Evolutionary conservation across 495 filamentous ascomycete species (phyloP), one percentile per base, ranked within the genome.

Genomic region (Aspergillus diversus): DNA sequence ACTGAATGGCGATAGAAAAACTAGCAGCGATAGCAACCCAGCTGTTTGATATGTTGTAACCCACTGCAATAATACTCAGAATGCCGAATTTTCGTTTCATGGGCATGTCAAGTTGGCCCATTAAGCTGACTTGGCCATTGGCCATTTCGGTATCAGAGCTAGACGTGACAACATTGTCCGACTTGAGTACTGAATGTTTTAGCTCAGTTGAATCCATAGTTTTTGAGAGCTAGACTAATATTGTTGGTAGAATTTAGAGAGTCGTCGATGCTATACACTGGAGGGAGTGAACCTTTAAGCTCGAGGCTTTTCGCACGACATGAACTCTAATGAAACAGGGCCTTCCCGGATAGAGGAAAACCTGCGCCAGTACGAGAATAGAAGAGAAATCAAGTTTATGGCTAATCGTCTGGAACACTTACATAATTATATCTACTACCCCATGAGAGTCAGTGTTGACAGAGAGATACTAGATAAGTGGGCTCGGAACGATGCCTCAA

Each of bases 21-120:
- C 69, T 75, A 2, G 74, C 52, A 5, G 69, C 74, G 21, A 77
- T 71, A 5, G 64, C 71, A 11, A 70, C 51, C 74, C 74, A 77
- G 66, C 69, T 72, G 56, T 71, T 70, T 8, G 65, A 62, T 31
- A 75, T 72, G 61, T 77, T 77, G 62, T 72, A 77, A 4, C 69
- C 74, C 42, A 70, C 65, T 17, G 69, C 69, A 53, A 77, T 69
- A 50, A 77, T 77, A 57, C 63, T 69, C 27, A 73, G 39, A 43
- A 68, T 63, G 49, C 63, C 67, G 60, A 73, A 68, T 42, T 68
- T 66, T 7, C 65, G 68, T 50, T 66, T 67, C 61, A 68, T 62
- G 43, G 66, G 65, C 57, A 58, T 57, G 39, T 61, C 54, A 5
- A 61, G 60, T 33, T 64, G 56, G 60, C 63, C 63, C 21, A 55